Conservation (phyloP, 2,329 filamentous ascomycete genomes). For the Cryphonectria naterciae region DNA sequence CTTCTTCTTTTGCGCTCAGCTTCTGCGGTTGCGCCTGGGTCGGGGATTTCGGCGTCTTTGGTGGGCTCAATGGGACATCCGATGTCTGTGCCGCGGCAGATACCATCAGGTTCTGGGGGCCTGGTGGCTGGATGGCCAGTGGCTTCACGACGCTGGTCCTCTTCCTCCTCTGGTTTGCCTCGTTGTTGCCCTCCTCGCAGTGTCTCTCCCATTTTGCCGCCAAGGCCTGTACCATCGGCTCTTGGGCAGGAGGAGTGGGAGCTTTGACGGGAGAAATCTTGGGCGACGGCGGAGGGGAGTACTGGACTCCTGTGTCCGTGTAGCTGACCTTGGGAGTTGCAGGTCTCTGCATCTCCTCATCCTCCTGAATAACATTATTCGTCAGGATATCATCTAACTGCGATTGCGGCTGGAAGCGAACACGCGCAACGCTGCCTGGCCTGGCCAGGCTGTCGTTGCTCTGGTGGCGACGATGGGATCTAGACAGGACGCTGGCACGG, state of each 20-base stretch:
- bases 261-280: constrained; percentile 47
- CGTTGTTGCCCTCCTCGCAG: constrained; percentile 55
- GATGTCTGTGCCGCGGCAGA: constrained; percentile 67
- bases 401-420: constrained; percentile 53
- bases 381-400: constrained; percentile 52
- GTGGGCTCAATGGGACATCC: constrained; percentile 66
- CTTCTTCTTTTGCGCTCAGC: constrained; percentile 20
- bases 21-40: constrained; percentile 41
- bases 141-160: constrained; percentile 61
- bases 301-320: constrained; percentile 78
- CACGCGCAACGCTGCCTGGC: constrained; percentile 58
- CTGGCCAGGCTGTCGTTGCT: constrained; percentile 63
- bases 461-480: constrained; percentile 57
- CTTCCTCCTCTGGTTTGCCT: constrained; percentile 76
- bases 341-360: constrained; percentile 44
- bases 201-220: constrained; percentile 43
- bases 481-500: constrained; percentile 58
- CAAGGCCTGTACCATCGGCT: constrained; percentile 41
- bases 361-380: constrained; percentile 55
- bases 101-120: constrained; percentile 57
- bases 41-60: constrained; percentile 64
- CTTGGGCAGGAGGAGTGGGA: constrained; percentile 44
- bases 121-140: constrained; percentile 50
- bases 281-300: constrained; percentile 80
- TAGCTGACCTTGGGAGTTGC: constrained; percentile 57